Evolutionary conservation across 2,329 filamentous ascomycete species (phyloP), one percentile per base, ranked within the genome.

Genomic region (Phaeosphaeria sp.): DNA sequence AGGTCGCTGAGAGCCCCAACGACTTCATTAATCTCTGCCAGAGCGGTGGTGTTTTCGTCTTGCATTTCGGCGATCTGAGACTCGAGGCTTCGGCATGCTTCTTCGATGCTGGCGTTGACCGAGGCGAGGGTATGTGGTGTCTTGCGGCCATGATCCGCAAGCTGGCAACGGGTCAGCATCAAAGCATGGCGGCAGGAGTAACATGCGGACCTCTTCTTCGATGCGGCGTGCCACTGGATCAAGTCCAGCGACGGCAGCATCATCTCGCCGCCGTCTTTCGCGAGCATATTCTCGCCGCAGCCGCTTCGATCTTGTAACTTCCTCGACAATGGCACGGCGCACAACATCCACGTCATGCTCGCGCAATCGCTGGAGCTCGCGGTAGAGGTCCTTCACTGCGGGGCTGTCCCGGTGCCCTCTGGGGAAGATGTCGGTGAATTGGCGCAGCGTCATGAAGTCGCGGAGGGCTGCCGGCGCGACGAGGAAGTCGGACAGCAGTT

Each of bases 1-100:
- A 96, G 82, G 76, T 96, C 91, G 75, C 92, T 96, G 73, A 97
- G 80, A 48, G 85, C 87, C 30, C 89, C 89, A 17, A 95, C 84
- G 0, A 84, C 89, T 55, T 87, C 83, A 63, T 84, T 83, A 51
- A 95, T 84, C 11, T 86, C 84, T 3, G 84, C 80, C 6, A 90
- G 76, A 2, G 92, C 78, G 1, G 75, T 73, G 0, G 82, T 81
- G 52, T 90, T 87, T 64, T 94, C 89, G 33, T 84, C 80, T 65
- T 91, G 85, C 4, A 93, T 80, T 41, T 80, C 81, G 56, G 82
- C 80, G 54, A 94, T 86, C 70, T 95, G 89, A 20, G 82, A 82
- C 69, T 93, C 86, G 25, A 96, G 78, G 58, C 87, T 85, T 17
- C 80, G 76, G 42, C 84, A 84, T 2, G 92, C 90, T 49, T 82